A percentile compares a stretch with the other conserved stretches of the same genome.
Conservation (phyloP, 2,329 filamentous ascomycete genomes). For the Xylaria sp. region DNA sequence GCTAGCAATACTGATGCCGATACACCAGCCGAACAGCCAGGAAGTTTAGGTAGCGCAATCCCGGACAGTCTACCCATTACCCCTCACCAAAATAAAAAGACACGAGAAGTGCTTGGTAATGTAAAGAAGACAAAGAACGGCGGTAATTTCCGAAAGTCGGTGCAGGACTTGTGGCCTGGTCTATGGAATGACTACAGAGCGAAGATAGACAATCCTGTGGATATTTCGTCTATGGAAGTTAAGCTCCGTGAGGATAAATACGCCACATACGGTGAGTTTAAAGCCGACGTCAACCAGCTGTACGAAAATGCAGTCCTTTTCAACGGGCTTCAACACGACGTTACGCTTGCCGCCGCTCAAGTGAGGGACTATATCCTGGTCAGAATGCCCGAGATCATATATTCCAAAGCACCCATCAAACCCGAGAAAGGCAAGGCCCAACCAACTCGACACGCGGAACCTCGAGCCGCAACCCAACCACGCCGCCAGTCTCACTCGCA, state of each 20-base stretch:
- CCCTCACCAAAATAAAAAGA: constrained; percentile 40
- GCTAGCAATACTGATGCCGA: constrained; percentile 23
- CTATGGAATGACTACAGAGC: constrained; percentile 76
- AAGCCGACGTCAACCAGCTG: constrained; percentile 76
- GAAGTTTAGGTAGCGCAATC: constrained; percentile 39
- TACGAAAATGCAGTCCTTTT: constrained; percentile 79
- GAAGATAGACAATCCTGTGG: constrained; percentile 78
- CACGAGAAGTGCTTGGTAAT: constrained; percentile 68
- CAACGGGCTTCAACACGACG: constrained; percentile 78
- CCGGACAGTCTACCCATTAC: constrained; percentile 56
- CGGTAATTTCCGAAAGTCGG: constrained; percentile 75
- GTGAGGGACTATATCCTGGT: constrained; percentile 63
- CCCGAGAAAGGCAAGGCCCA: constrained; percentile 63
- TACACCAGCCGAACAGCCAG: constrained; percentile 34
- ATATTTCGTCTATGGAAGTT: constrained; percentile 80
- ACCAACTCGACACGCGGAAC: constrained; percentile 53
- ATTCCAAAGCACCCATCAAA: constrained; percentile 60
- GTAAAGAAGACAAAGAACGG: constrained; percentile 89
- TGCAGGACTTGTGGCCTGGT: constrained; percentile 74
- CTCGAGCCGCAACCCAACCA: constrained; percentile 46
- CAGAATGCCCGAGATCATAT: constrained; percentile 51
- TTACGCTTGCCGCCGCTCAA: constrained; percentile 63
- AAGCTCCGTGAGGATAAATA: constrained; percentile 78
- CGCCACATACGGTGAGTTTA: constrained; percentile 71
- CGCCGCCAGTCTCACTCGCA: constrained; percentile 42